A percentile compares a stretch with the other conserved stretches of the same genome.
Conservation (phyloP, 1,284 basidiomycete species). For the Laetiporus sulphureus region DNA sequence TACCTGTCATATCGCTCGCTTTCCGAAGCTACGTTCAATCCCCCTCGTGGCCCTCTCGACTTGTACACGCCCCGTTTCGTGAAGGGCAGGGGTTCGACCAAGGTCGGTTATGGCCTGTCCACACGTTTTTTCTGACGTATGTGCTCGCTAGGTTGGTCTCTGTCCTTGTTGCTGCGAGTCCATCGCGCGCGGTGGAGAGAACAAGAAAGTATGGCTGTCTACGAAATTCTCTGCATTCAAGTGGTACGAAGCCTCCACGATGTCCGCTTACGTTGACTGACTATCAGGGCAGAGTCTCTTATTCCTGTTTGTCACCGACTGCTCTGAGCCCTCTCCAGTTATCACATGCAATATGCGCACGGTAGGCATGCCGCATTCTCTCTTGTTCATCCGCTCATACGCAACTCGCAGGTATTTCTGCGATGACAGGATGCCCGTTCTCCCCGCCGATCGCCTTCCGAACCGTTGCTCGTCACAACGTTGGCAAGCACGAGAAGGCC, state of each 20-base stretch:
- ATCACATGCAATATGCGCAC: conserved; percentile 76
- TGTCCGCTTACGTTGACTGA: conserved; percentile 3
- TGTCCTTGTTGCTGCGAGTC: conserved; percentile 74
- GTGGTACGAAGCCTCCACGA: conserved; percentile 38
- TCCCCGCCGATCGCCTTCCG: conserved; percentile 68
- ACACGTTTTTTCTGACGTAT: neutral
- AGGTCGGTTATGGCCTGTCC: conserved; percentile 24
- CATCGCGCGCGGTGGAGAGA: conserved; percentile 53
- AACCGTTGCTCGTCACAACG: conserved; percentile 33
- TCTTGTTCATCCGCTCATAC: neutral
- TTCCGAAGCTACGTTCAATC: conserved; percentile 49
- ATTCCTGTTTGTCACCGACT: neutral
- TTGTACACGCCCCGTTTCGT: conserved; percentile 77
- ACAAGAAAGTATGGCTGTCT: conserved; percentile 58
- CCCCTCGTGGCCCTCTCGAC: conserved; percentile 49
- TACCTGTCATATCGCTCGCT: conserved; percentile 11
- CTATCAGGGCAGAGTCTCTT: conserved; percentile 15
- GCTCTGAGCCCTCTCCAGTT: conserved; percentile 33
- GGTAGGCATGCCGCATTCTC: conserved; percentile 33
- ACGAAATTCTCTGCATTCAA: conserved; percentile 81
- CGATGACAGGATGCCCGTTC: conserved; percentile 57
- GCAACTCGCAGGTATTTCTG: conserved; percentile 46
- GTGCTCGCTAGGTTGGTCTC: conserved; percentile 41
- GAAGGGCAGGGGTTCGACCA: conserved; percentile 58
- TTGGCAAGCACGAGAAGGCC: conserved; percentile 52